phyloP scores from a whole-genome alignment of 345 rosid species.

The Moricandia moricandioides region DNA sequence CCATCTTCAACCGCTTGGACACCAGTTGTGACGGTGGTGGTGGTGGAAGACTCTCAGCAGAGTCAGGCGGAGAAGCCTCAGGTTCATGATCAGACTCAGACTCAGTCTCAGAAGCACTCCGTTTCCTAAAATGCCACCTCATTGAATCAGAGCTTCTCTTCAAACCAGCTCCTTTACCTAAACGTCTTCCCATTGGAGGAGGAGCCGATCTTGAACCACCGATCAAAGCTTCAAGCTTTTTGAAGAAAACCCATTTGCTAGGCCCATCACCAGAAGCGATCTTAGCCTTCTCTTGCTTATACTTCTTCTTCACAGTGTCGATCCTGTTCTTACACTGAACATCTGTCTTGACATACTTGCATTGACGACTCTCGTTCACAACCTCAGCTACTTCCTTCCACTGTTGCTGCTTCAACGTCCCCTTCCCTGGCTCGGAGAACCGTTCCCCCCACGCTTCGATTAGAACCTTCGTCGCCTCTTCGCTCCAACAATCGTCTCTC shows the following conservation, averaged over 20 bases:
- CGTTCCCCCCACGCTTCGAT: slow-evolving; percentile 93
- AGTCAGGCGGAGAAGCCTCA: slow-evolving; percentile 25
- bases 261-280: slow-evolving; percentile 54
- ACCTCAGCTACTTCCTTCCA: slow-evolving; percentile 95
- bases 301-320: slow-evolving; percentile 95
- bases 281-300: slow-evolving; percentile 74
- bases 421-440: slow-evolving; percentile 79
- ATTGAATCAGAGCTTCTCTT: slow-evolving; percentile 19
- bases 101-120: slow-evolving; percentile 41
- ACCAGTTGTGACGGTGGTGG: slow-evolving; percentile 12
- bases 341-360: slow-evolving; percentile 68
- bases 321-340: slow-evolving; percentile 95
- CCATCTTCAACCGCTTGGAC: slow-evolving; percentile 34
- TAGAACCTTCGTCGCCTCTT: slow-evolving; percentile 71
- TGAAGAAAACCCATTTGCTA: slow-evolving; percentile 77
- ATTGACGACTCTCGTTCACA: slow-evolving; percentile 65
- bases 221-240: slow-evolving; percentile 57
- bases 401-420: slow-evolving; percentile 88
- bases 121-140: slow-evolving; percentile 47
- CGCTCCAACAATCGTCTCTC: slow-evolving; percentile 97
- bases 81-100: slow-evolving; percentile 43
- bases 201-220: slow-evolving; percentile 40
- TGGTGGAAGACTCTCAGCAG: slow-evolving; percentile 50
- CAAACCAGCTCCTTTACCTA: background rate
- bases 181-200: slow-evolving; percentile 20